Base-by-base conservation (phyloP, 2,329 filamentous ascomycete species). In the Ophiostoma sp. region DNA sequence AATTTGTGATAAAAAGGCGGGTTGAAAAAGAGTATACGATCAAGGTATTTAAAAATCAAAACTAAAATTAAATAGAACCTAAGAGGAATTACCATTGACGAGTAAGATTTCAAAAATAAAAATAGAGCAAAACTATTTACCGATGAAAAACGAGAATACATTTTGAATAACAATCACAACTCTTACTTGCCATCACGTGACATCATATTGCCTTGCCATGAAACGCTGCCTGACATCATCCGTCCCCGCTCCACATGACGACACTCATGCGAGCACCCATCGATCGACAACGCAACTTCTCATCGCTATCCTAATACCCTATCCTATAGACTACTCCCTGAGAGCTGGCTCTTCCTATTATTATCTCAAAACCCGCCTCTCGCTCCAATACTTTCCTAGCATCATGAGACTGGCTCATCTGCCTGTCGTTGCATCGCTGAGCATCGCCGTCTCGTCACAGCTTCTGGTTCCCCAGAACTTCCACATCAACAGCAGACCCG, bases 391-490 rank as follows among this genome's bases (percentile, higher is more conserved):
- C 20, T 6, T 60, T 17, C 36, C 27, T 17, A 41, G 67, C 64
- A 60, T 62, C 67, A 73, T 73, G 72, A 73, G 67, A 71, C 60
- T 71, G n/a, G 62, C 67, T 13, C 48, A 57, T 20, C 11, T 67
- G 31, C 67, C 68, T n/a, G 48, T 71, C 27, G 35, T 73, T 4
- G 71, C 72, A 62, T 73, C 72, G 67, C 67, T 73, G 54, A 69
- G 69, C 27, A 36, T 71, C 35, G 70, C 44, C n/a, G 72, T 69
- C 66, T 67, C 69, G 11, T 69, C 72, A 1, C 72, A 73, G 60
- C 72, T 72, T 3, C 31, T 73, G 15, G 71, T 72, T n/a, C 67
- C 68, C 15, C 68, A 67, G 23, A 23, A 27, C n/a, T 8, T 35
- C 33, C 60, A n/a, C 17, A 65, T 23, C 20, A 65, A 65, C 17